These are phyloP conservation scores for Aegilops longissima DNA, from an alignment of 176 grass and related monocot species.

Conservation along the genomic window DNA sequence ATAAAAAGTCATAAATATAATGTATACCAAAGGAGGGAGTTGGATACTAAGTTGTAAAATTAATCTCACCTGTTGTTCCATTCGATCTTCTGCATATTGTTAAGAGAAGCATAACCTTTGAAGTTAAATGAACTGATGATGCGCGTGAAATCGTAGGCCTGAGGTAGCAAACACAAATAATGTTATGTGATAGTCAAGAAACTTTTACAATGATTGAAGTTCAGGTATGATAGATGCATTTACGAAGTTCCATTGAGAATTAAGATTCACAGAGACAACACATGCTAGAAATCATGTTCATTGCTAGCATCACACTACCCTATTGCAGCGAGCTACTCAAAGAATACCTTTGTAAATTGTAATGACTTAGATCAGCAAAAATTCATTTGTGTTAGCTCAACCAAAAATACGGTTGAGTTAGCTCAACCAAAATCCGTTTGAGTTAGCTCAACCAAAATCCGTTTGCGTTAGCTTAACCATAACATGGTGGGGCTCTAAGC, in stretches of 20 bases:
- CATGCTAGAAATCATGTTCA: background rate
- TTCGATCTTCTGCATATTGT: conserved; percentile 81
- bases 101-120: conserved; percentile 85
- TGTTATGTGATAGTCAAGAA: conserved; percentile 10
- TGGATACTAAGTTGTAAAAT: conserved; percentile 11
- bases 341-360: background rate
- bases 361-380: no score
- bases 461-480: background rate
- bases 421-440: background rate
- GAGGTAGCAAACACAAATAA: conserved; percentile 31
- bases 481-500: background rate
- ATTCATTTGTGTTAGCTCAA: background rate
- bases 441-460: background rate
- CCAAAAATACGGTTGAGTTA: background rate
- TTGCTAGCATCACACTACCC: background rate
- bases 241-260: background rate
- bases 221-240: background rate
- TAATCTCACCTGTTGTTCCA: conserved; percentile 86
- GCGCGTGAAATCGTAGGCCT: conserved; percentile 73
- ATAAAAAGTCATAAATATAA: conserved; percentile 23
- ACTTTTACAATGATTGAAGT: background rate
- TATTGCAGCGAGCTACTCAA: background rate
- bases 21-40: background rate
- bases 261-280: background rate
- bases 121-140: conserved; percentile 74